Base-by-base conservation (phyloP, 2,329 filamentous ascomycete species). In the Alternaria hordeiaustralica region DNA sequence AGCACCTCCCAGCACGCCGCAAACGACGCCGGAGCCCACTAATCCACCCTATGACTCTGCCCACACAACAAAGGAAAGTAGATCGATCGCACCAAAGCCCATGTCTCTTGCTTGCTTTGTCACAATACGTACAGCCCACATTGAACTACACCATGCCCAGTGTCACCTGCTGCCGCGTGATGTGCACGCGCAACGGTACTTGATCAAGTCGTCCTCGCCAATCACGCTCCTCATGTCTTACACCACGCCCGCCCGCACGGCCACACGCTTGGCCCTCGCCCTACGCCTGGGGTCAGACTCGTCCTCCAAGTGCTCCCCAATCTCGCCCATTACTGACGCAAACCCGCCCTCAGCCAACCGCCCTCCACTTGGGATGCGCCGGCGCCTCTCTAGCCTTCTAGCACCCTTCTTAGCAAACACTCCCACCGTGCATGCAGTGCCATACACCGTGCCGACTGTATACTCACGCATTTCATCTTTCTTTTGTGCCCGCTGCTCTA, bases 251-350 rank as follows among this genome's bases (percentile, higher is more conserved):
- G 47, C 43, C 68, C 66, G 69, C 73, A 74, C 74, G 64, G 67
- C 66, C 70, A 71, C 71, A 63, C 49, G 25, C 71, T 71, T 72
- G 67, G 72, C 70, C 60, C 61, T 75, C 68, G 69, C 71, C 75
- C 65, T 71, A 75, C 51, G 69, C 65, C 67, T 77, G 72, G 64
- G 73, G 71, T 63, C 67, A 72, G 65, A 64, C 62, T 63, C 64
- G 61, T 55, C 66, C 58, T 65, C 49, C 30, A 41, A 23, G 13
- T 36, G 49, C 25, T 43, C 61, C 61, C 67, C 61, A 70, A 62
- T 63, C 59, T 66, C 64, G 69, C 67, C 65, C 69, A 62, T 68
- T 63, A 63, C 65, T 63, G 65, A 63, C 70, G 64, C 69, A 65
- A 53, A 56, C 63, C 66, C 58, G 54, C 49, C 36, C 65, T 68